These are phyloP conservation scores for Raffaelea albimanens DNA, from an alignment of 2,329 filamentous ascomycete species.

Conservation along the genomic window DNA sequence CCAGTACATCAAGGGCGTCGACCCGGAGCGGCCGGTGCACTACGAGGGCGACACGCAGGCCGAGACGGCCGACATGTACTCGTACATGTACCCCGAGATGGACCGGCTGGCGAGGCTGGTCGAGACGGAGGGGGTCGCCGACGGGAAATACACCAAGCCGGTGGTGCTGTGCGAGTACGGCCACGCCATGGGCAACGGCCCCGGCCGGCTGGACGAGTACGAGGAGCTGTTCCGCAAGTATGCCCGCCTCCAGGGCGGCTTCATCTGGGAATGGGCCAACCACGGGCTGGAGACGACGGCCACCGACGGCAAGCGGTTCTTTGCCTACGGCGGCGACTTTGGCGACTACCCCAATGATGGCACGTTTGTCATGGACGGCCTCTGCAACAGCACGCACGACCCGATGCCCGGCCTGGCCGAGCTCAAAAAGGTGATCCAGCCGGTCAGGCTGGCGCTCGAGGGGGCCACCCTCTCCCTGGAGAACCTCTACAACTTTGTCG, in stretches of 20 bases:
- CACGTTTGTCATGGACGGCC: slow-evolving; percentile 54
- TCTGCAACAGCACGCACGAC: slow-evolving; percentile 42
- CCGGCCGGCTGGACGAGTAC: slow-evolving; percentile 61
- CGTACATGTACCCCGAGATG: slow-evolving; percentile 55
- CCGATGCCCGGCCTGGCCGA: slow-evolving; percentile 48
- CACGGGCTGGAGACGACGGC: slow-evolving; percentile 41
- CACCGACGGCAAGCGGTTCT: slow-evolving; percentile 27
- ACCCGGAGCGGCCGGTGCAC: slow-evolving; percentile 51
- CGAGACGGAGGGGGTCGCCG: slow-evolving; percentile 29
- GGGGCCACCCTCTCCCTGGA: slow-evolving; percentile 20
- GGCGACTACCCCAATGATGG: slow-evolving; percentile 50
- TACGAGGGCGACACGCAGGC: slow-evolving; percentile 57
- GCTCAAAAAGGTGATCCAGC: slow-evolving; percentile 48
- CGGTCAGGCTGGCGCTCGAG: slow-evolving; percentile 32
- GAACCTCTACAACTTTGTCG: slow-evolving; percentile 41
- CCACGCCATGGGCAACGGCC: slow-evolving; percentile 67
- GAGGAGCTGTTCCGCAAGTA: slow-evolving; percentile 52
- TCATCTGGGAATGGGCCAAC: slow-evolving; percentile 59
- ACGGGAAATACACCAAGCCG: slow-evolving; percentile 40
- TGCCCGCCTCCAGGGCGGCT: slow-evolving; percentile 55
- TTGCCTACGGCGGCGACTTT: slow-evolving; percentile 55
- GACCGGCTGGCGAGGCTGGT: slow-evolving; percentile 38
- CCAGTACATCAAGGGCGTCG: slow-evolving; percentile 46
- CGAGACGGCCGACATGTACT: slow-evolving; percentile 54
- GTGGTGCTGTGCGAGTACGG: slow-evolving; percentile 49